These are phyloP conservation scores for Peronospora belbahrii DNA, from an alignment of 352 stramenopile genomes.

Conservation along the genomic window DNA sequence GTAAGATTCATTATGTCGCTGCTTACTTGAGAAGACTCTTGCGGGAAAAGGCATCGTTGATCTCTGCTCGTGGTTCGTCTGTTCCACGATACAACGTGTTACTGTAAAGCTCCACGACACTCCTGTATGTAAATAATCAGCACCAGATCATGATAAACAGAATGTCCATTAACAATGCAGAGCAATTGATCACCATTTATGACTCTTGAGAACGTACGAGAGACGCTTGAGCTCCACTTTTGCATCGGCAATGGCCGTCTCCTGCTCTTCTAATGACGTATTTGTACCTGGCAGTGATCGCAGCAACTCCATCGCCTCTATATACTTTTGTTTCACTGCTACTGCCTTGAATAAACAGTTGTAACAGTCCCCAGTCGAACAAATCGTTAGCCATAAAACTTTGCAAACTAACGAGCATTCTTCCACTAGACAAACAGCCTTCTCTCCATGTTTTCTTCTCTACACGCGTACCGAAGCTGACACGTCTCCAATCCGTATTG, in stretches of 20 bases:
- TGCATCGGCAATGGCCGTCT: constrained; percentile 54
- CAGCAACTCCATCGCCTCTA: constrained; percentile 54
- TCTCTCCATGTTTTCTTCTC: no score
- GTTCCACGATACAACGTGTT: constrained; percentile 81
- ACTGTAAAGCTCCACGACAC: constrained; percentile 77
- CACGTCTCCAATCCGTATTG: constrained; percentile 69
- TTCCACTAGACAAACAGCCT: no score
- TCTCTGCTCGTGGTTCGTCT: constrained; percentile 70
- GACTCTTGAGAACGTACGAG: constrained; percentile 33
- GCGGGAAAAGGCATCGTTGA: constrained; percentile 80
- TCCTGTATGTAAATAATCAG: constrained; percentile 30
- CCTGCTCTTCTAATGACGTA: constrained; percentile 72
- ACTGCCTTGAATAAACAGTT: constrained; percentile 25
- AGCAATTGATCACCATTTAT: neutral
- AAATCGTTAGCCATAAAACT: no score
- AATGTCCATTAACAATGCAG: constrained; percentile 1
- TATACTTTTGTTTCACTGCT: constrained; percentile 72
- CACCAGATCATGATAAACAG: constrained; percentile 1
- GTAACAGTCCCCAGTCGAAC: no score
- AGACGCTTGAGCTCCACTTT: constrained; percentile 73
- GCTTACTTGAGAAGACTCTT: constrained; percentile 60
- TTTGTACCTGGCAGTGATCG: constrained; percentile 65
- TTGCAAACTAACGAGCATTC: no score
- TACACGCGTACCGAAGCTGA: constrained; percentile 50
- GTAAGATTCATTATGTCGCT: neutral